These are phyloP conservation scores for Mastigamoeba balamuthi DNA, from an alignment of 78 protist genomes.

Conservation along the genomic window DNA sequence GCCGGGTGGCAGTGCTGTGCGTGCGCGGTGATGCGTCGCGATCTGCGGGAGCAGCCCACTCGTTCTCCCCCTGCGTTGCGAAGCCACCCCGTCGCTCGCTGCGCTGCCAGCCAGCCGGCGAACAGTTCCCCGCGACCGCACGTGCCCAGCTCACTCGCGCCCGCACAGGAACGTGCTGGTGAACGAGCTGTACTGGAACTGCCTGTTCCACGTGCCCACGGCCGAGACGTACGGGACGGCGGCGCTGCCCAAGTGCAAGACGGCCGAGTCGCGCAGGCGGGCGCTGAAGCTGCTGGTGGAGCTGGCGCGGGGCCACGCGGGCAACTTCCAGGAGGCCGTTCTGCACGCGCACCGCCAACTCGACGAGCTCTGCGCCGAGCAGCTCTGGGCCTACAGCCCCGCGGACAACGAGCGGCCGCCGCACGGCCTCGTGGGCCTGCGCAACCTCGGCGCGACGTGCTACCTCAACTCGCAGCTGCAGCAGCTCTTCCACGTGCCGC, in stretches of 20 bases:
- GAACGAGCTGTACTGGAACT: conserved; percentile 21
- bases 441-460: conserved; percentile 82
- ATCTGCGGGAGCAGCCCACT: too few species aligned
- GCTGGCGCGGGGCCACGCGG: conserved; percentile 2
- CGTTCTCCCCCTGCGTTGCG: too few species aligned
- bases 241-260: conserved; percentile 50
- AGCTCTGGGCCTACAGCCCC: conserved; percentile 39
- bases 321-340: conserved; percentile 2
- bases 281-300: conserved; percentile 31
- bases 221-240: conserved; percentile 36
- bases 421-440: conserved; percentile 68
- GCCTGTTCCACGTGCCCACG: conserved; percentile 54
- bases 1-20: too few species aligned
- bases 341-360: neutral
- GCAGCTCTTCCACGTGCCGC: conserved; percentile 63
- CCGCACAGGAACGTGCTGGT: conserved; percentile 15
- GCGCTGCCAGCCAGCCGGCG: too few species aligned
- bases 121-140: too few species aligned
- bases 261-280: conserved; percentile 15
- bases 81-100: too few species aligned
- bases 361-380: neutral
- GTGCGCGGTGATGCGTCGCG: too few species aligned
- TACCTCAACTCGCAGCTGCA: conserved; percentile 75
- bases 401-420: conserved; percentile 41
- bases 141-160: too few species aligned